Conservation (phyloP, 139 green algal genomes). For the Auxenochlorella pyrenoidosa region DNA sequence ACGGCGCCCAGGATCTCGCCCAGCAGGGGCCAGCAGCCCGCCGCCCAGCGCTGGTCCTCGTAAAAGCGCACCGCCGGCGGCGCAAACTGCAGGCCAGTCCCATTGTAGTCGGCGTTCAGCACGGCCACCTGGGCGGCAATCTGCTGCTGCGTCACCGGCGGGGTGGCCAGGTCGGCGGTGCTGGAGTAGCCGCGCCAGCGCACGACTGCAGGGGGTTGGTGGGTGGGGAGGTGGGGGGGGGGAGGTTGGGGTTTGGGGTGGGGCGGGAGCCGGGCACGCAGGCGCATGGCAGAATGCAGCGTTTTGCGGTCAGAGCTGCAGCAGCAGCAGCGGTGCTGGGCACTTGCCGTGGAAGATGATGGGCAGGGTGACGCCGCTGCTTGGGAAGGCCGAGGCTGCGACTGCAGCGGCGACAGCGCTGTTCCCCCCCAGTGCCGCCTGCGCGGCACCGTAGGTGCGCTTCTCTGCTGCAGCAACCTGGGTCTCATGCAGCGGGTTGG, state of each 20-base stretch:
- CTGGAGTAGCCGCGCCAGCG: background rate
- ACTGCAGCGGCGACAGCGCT: background rate
- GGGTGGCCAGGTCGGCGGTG: background rate
- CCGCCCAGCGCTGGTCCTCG: background rate
- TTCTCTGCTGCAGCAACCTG: background rate
- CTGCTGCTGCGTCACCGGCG: background rate
- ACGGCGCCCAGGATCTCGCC: constrained; percentile 8
- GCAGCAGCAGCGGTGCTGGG: background rate
- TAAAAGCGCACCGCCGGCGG: background rate
- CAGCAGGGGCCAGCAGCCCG: background rate
- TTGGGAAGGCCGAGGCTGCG: background rate
- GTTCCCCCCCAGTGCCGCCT: background rate
- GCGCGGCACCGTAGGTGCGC: background rate
- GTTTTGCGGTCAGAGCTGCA: no score
- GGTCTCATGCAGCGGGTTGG: background rate
- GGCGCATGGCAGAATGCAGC: no score
- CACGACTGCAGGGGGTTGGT: background rate
- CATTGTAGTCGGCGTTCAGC: constrained; percentile 2
- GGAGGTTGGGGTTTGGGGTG: no score
- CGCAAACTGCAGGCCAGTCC: background rate
- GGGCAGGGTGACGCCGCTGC: background rate
- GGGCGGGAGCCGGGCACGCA: no score
- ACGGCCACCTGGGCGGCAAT: background rate
- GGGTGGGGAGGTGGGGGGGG: background rate
- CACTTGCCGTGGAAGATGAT: background rate